phyloP scores from a whole-genome alignment of 1,284 basidiomycete genomes.

The Coniophora puteana region DNA sequence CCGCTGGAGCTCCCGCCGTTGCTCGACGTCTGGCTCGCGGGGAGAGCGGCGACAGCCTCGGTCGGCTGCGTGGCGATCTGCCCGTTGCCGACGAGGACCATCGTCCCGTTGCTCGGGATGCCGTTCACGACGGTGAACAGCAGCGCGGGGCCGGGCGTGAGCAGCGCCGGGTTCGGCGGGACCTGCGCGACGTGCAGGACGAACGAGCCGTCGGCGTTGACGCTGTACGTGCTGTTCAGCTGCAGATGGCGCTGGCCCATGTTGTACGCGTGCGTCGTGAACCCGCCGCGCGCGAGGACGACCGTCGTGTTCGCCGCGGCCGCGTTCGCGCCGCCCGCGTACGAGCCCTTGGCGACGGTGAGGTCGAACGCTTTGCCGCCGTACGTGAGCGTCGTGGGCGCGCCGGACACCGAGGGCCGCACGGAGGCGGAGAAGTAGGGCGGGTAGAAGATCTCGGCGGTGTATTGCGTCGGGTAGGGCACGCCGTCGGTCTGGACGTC shows the following conservation, averaged over 20 bases:
- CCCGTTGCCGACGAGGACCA: constrained; percentile 79
- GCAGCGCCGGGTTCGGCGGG: constrained; percentile 79
- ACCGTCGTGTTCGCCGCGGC: constrained; percentile 79
- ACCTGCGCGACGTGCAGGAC: constrained; percentile 76
- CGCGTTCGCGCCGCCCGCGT: constrained; percentile 61
- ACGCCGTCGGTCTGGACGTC: constrained; percentile 69
- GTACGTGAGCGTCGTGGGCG: constrained; percentile 76
- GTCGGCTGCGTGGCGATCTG: constrained; percentile 67
- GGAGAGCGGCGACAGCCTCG: constrained; percentile 44
- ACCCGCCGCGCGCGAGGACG: constrained; percentile 81
- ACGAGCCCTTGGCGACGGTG: constrained; percentile 57
- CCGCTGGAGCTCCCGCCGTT: no score
- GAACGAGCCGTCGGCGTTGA: constrained; percentile 70
- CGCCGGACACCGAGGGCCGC: constrained; percentile 70
- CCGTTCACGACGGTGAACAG: constrained; percentile 81
- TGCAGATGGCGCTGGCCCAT: constrained; percentile 84
- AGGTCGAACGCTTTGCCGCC: constrained; percentile 81
- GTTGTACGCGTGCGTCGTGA: constrained; percentile 95
- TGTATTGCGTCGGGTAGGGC: constrained; percentile 82
- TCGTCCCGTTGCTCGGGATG: constrained; percentile 76
- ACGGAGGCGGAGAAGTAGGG: constrained; percentile 72
- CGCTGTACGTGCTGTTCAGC: constrained; percentile 80
- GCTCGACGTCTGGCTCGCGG: no score
- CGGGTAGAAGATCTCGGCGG: constrained; percentile 86
- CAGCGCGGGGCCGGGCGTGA: constrained; percentile 84